phyloP scores from a whole-genome alignment of 2,329 filamentous ascomycete genomes.

The Pyrenochaeta sp. region DNA sequence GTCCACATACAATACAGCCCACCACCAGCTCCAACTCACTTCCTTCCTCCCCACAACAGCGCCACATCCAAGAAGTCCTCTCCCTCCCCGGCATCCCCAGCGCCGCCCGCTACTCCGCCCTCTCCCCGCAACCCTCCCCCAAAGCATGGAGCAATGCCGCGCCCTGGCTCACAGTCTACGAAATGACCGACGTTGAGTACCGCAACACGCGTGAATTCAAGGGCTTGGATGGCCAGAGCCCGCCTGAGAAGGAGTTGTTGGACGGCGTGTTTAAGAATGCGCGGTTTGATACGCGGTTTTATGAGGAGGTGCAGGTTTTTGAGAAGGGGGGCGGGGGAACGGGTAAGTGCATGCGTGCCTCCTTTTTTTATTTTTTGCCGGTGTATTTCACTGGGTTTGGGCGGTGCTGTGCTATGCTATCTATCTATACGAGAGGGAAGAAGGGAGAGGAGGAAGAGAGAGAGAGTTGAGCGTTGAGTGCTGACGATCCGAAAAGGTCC shows the following conservation, averaged over 20 bases:
- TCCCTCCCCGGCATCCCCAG: constrained; percentile 30
- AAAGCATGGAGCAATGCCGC: constrained; percentile 13
- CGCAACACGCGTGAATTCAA: constrained; percentile 30
- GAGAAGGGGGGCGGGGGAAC: background rate
- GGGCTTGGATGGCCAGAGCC: constrained; percentile 30
- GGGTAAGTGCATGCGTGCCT: background rate
- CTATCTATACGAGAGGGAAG: too few species aligned
- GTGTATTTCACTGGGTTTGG: background rate
- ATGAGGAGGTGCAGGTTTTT: constrained; percentile 15
- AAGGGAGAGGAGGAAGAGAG: too few species aligned
- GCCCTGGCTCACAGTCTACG: constrained; percentile 40
- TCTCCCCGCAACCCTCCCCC: constrained; percentile 11
- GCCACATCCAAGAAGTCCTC: constrained; percentile 32
- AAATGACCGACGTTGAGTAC: constrained; percentile 35
- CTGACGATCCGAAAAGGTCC: background rate
- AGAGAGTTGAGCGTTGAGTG: too few species aligned
- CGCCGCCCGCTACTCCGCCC: constrained; percentile 36
- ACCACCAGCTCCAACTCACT: too few species aligned
- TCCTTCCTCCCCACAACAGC: background rate
- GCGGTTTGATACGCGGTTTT: constrained; percentile 41
- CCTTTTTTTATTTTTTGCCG: background rate
- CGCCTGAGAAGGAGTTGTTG: constrained; percentile 27
- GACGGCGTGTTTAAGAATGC: constrained; percentile 33
- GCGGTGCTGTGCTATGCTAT: too few species aligned
- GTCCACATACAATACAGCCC: too few species aligned